Conservation (phyloP, 345 rosid genomes). For the Barbarea vulgaris region DNA sequence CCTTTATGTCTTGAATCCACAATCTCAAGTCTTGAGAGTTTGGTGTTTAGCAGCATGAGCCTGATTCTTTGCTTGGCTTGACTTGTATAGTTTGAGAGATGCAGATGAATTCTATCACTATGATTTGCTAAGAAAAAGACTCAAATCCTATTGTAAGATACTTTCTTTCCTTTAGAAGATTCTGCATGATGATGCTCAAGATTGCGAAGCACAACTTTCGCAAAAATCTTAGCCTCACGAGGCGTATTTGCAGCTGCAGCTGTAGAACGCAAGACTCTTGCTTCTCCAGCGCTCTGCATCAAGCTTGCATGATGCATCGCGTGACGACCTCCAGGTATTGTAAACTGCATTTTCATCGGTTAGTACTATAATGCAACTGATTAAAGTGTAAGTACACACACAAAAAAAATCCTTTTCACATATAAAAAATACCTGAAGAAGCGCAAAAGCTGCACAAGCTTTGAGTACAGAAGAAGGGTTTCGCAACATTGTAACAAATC, state of each 20-base stretch:
- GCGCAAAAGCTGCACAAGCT: slow-evolving; percentile 86
- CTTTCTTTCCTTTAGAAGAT: slow-evolving; percentile 40
- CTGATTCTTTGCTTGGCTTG: slow-evolving; percentile 17
- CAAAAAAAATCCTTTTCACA: background rate
- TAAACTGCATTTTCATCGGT: slow-evolving; percentile 56
- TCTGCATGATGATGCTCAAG: slow-evolving; percentile 78
- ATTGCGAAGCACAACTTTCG: slow-evolving; percentile 75
- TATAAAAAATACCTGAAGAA: slow-evolving; percentile 60
- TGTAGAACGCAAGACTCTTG: slow-evolving; percentile 77
- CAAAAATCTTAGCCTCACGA: slow-evolving; percentile 75
- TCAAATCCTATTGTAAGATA: slow-evolving; percentile 26
- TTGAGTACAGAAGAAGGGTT: slow-evolving; percentile 58
- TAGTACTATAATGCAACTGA: slow-evolving; percentile 7
- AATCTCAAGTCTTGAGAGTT: slow-evolving; percentile 5
- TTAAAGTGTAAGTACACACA: background rate
- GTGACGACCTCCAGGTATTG: slow-evolving; percentile 84
- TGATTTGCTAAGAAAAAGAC: background rate
- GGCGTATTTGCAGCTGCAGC: slow-evolving; percentile 83
- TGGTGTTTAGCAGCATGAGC: slow-evolving; percentile 10
- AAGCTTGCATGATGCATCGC: slow-evolving; percentile 83
- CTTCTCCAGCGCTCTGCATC: slow-evolving; percentile 80
- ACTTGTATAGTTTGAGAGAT: slow-evolving; percentile 13
- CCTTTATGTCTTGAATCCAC: slow-evolving; percentile 8
- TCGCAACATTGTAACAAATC: slow-evolving; percentile 71
- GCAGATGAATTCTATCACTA: slow-evolving; percentile 20